Base-by-base conservation (phyloP, 805 yeast species). In the Sugiyamaella americana region DNA sequence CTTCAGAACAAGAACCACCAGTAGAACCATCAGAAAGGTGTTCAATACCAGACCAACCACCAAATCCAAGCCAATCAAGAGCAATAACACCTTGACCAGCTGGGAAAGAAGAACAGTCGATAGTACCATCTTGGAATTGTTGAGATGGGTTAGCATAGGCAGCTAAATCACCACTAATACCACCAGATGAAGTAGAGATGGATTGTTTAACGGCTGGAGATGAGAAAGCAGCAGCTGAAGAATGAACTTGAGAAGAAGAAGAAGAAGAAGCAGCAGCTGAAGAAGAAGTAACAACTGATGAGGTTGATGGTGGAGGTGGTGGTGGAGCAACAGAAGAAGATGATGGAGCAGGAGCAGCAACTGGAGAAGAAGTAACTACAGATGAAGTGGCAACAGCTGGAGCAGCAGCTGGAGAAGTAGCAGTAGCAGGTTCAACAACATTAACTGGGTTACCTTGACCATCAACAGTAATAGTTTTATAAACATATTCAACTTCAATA, bases 21-120 rank as follows among this genome's bases (percentile, higher is more conserved):
- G 84, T 74, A 52, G 87, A 76, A 53, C 76, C 74, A 47, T 69
- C 65, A 62, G 75, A 71, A 62, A 64, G 59, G 55, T 57, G 63
- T 70, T 80, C 78, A 62, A 87, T 74, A 59, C 91, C 87, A 45
- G 94, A 75, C 79, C 79, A 84, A 58, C 96, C 96, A 54, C 93
- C 95, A 54, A 79, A 78, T 35, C 82, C 85, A 42, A 82, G 73
- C 74, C 74, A 74, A 70, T 81, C 82, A 40, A 86, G 70, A 24
- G 86, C 67, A 59, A 87, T 71, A 50, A 87, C 95, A 74, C 95
- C 95, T 61, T 84, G 76, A 52, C 93, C 94, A 43, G 78, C 62
- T 63, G 91, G 94, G 76, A 87, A 83, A 46, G 70, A 64, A 50
- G 73, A 65, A 73, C 96, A 87, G 50, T 73, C 66, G 59, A 79